Evolutionary conservation across 768 basidiomycete genomes (phyloP).

Genomic region (Boletus subparvulus): DNA sequence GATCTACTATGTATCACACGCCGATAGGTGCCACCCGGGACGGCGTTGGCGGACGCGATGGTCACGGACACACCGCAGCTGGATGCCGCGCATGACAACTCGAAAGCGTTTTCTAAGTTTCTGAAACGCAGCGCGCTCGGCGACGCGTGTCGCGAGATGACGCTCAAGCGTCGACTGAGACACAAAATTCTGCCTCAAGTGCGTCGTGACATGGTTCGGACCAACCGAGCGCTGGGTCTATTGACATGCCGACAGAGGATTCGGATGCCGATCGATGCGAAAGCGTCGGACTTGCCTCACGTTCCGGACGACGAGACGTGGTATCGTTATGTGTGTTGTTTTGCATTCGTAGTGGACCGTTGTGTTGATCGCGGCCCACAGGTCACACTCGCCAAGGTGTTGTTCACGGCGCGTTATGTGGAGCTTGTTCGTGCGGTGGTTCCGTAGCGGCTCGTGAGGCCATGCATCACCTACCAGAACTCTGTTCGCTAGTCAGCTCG

Average conservation of each 20-base stretch:
- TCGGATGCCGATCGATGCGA: slow-evolving; percentile 29
- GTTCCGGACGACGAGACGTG: slow-evolving; percentile 37
- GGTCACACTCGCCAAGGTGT: slow-evolving; percentile 14
- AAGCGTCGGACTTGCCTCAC: slow-evolving; percentile 34
- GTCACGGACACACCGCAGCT: slow-evolving; percentile 4
- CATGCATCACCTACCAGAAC: not conserved
- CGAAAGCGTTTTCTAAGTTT: slow-evolving; percentile 35
- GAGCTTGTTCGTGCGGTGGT: slow-evolving; percentile 14
- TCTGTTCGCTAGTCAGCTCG: not conserved
- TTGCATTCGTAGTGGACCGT: not conserved
- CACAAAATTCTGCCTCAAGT: slow-evolving; percentile 43
- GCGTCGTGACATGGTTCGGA: slow-evolving; percentile 17
- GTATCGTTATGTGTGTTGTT: slow-evolving; percentile 32
- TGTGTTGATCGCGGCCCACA: slow-evolving; percentile 7
- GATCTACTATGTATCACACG: not conserved
- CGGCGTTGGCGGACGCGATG: slow-evolving; percentile 3
- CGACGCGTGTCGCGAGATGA: slow-evolving; percentile 17
- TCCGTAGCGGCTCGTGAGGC: not conserved
- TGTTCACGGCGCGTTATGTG: slow-evolving; percentile 21
- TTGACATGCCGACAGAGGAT: slow-evolving; percentile 7
- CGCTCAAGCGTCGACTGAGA: slow-evolving; percentile 25
- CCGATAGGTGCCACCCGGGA: slow-evolving; percentile 15
- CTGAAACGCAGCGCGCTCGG: slow-evolving; percentile 27
- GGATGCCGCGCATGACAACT: slow-evolving; percentile 40
- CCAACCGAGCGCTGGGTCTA: not conserved